Evolutionary conservation across 441 rosid genomes (phyloP).

Genomic region (Gossypium gossypioides): DNA sequence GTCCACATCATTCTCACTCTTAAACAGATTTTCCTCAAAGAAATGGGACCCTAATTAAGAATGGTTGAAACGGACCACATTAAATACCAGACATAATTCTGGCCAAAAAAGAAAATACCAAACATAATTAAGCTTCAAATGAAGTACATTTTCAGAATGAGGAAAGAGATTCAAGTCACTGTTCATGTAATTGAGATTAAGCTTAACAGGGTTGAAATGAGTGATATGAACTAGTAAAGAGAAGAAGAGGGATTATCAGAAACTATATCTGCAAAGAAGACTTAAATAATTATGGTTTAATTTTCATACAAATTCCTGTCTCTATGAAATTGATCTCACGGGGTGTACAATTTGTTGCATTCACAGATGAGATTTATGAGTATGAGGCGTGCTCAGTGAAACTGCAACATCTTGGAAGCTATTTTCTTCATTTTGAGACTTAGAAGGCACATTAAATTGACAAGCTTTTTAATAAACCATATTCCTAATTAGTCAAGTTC

Average conservation of each 20-base stretch:
- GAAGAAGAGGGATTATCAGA: background rate
- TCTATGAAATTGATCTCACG: background rate
- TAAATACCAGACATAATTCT: background rate
- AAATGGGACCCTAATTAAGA: constrained; percentile 31
- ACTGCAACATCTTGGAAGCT: background rate
- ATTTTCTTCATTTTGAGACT: constrained; percentile 11
- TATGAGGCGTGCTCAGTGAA: background rate
- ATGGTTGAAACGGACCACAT: constrained; percentile 5
- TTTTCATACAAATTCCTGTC: background rate
- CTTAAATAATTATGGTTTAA: background rate
- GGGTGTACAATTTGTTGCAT: background rate
- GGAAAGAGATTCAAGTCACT: background rate
- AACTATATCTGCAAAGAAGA: constrained; percentile 1
- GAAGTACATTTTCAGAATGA: background rate
- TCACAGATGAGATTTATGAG: background rate
- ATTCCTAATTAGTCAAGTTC: constrained; percentile 10
- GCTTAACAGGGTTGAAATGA: background rate
- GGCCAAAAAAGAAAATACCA: background rate
- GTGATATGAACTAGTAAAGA: background rate
- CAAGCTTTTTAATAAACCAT: constrained; percentile 5
- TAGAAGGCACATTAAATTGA: background rate
- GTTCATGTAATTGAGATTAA: background rate
- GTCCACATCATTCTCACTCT: constrained; percentile 28
- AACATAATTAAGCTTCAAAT: background rate
- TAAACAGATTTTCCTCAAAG: constrained; percentile 36